phyloP scores from a whole-genome alignment of 2,329 filamentous ascomycete species.

The Fusarium continuum region DNA sequence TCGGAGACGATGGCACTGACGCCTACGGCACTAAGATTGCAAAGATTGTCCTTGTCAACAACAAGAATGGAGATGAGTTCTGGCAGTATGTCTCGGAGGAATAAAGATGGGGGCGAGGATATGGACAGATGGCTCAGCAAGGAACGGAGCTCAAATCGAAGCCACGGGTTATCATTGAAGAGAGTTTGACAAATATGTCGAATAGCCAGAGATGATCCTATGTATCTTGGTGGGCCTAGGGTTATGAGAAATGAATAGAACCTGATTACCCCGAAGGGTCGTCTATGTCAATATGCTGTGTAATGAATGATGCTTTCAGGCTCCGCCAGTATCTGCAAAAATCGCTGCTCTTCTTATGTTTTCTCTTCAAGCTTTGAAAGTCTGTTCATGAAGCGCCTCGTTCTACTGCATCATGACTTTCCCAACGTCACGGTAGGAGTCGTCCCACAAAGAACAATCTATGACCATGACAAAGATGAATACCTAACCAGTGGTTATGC shows the following conservation, averaged over 20 bases:
- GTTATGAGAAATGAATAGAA: not conserved
- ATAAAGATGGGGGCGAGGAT: not conserved
- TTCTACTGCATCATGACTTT: not conserved
- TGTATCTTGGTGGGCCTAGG: not conserved
- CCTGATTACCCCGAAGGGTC: not conserved
- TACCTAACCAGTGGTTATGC: too few species aligned
- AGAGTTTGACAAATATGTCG: not conserved
- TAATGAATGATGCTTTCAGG: not conserved
- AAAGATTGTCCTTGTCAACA: conserved; percentile 15
- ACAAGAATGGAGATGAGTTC: conserved; percentile 17
- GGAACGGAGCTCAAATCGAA: not conserved
- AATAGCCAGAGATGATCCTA: not conserved
- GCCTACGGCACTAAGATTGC: conserved; percentile 22
- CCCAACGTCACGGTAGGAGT: too few species aligned
- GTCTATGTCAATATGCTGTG: not conserved
- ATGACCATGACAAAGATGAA: too few species aligned
- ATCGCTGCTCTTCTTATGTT: not conserved
- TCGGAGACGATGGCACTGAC: conserved; percentile 25
- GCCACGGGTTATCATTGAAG: not conserved
- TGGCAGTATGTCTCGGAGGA: conserved; percentile 14
- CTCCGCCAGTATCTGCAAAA: not conserved
- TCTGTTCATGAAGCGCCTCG: not conserved
- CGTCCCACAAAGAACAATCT: too few species aligned
- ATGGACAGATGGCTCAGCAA: not conserved
- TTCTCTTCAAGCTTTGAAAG: not conserved